A percentile compares a stretch with the other conserved stretches of the same genome.
Conservation (phyloP, 2,329 filamentous ascomycete species). For the Knoxdaviesia proteae region DNA sequence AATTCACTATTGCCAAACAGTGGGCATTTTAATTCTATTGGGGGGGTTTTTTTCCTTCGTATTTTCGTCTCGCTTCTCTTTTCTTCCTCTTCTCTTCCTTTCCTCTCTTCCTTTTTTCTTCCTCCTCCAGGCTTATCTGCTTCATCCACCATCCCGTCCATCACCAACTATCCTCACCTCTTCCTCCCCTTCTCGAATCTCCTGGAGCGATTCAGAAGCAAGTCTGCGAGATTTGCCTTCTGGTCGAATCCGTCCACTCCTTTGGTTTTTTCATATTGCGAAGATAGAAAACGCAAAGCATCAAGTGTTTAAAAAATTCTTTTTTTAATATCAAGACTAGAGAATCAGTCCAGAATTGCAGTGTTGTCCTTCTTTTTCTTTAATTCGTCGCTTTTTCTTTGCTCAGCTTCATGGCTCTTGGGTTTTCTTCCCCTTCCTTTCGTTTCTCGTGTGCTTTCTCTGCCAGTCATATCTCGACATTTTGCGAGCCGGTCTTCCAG, state of each 20-base stretch:
- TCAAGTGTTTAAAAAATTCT: too few relatives aligned
- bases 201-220: constrained; percentile 24
- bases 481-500: too few relatives aligned
- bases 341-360: too few relatives aligned
- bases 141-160: constrained; percentile 12
- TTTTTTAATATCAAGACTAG: too few relatives aligned
- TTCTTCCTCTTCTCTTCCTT: constrained; percentile 6
- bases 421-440: too few relatives aligned
- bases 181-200: constrained; percentile 7
- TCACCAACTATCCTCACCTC: constrained; percentile 8
- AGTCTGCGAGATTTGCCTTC: constrained; percentile 20
- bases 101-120: constrained; percentile 6
- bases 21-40: constrained; percentile 1
- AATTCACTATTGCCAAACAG: background rate
- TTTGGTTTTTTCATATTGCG: constrained; percentile 4
- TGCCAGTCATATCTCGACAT: too few relatives aligned
- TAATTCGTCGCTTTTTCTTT: too few relatives aligned
- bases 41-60: background rate
- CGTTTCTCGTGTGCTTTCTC: too few relatives aligned
- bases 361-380: too few relatives aligned
- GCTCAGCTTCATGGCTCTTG: too few relatives aligned
- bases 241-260: constrained; percentile 19
- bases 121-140: constrained; percentile 8
- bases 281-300: too few relatives aligned
- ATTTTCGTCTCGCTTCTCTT: constrained; percentile 5